These are phyloP conservation scores for Erodium moschatum DNA, from an alignment of 441 rosid genomes.

Conservation along the genomic window DNA sequence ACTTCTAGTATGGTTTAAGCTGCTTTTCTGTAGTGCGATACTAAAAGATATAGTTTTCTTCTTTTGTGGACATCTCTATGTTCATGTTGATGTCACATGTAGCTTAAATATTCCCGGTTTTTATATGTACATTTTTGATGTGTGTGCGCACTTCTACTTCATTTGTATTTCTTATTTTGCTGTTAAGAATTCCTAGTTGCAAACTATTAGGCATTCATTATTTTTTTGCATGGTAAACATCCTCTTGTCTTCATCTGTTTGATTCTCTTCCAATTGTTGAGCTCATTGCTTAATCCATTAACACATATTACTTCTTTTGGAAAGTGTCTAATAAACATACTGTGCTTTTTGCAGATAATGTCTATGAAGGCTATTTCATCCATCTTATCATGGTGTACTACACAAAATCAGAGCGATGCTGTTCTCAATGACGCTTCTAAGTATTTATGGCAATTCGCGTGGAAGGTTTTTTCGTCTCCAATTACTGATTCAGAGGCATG, in stretches of 20 bases:
- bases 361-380: slow-evolving; percentile 57
- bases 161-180: neutral
- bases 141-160: neutral
- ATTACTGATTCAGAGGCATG: slow-evolving; percentile 59
- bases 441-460: slow-evolving; percentile 62
- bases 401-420: slow-evolving; percentile 31
- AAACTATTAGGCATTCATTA: neutral
- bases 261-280: neutral
- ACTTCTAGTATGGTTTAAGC: neutral
- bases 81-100: neutral
- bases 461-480: slow-evolving; percentile 44
- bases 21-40: slow-evolving; percentile 16
- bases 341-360: slow-evolving; percentile 36
- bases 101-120: neutral
- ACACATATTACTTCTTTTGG: neutral
- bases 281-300: neutral
- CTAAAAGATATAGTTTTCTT: neutral
- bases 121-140: neutral
- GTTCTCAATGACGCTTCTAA: slow-evolving; percentile 39
- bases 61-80: neutral
- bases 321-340: slow-evolving; percentile 6
- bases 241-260: neutral
- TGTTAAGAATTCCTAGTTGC: slow-evolving; percentile 2
- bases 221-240: neutral
- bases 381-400: slow-evolving; percentile 45